These are phyloP conservation scores for Stylonectria norvegica DNA, from an alignment of 2,329 filamentous ascomycete genomes.

Conservation along the genomic window DNA sequence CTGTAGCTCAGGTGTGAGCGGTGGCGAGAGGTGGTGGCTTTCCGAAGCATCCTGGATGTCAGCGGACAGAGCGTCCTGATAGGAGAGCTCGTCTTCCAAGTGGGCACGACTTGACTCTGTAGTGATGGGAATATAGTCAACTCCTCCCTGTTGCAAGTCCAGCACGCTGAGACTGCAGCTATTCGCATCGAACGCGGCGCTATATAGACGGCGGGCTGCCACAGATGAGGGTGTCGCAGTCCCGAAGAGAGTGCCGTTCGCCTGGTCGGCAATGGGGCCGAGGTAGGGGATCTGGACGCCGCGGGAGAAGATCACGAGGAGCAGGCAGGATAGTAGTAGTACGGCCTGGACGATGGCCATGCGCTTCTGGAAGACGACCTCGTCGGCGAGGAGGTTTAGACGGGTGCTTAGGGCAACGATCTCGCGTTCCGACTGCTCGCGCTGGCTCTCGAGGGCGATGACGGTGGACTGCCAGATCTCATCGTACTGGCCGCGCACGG, in stretches of 20 bases:
- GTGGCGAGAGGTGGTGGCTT: conserved; percentile 27
- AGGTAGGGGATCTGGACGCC: conserved; percentile 40
- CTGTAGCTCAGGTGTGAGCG: conserved; percentile 20
- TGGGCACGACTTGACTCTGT: conserved; percentile 1
- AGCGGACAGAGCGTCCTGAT: conserved; percentile 7
- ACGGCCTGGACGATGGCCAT: conserved; percentile 92
- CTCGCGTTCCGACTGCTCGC: conserved; percentile 78
- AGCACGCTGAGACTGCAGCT: conserved; percentile 3
- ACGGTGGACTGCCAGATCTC: conserved; percentile 96
- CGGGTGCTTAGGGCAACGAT: conserved; percentile 76
- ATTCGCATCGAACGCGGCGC: conserved; percentile 8
- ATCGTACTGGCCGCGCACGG: conserved; percentile 82
- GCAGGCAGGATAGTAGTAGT: conserved; percentile 79
- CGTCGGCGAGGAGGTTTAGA: conserved; percentile 87
- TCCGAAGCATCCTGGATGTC: conserved; percentile 12
- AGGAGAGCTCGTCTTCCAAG: conserved; percentile 1
- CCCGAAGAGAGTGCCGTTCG: conserved; percentile 18
- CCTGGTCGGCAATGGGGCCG: conserved; percentile 29
- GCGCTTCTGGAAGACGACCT: conserved; percentile 80
- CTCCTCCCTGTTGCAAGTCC: conserved; percentile 8
- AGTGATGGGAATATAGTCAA: conserved; percentile 8
- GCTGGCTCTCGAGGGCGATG: conserved; percentile 83
- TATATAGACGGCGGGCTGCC: conserved; percentile 15
- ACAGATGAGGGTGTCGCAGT: conserved; percentile 15
- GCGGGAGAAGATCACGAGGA: conserved; percentile 77